phyloP scores from a whole-genome alignment of 495 filamentous ascomycete genomes.

The Lophiotrema nucula region DNA sequence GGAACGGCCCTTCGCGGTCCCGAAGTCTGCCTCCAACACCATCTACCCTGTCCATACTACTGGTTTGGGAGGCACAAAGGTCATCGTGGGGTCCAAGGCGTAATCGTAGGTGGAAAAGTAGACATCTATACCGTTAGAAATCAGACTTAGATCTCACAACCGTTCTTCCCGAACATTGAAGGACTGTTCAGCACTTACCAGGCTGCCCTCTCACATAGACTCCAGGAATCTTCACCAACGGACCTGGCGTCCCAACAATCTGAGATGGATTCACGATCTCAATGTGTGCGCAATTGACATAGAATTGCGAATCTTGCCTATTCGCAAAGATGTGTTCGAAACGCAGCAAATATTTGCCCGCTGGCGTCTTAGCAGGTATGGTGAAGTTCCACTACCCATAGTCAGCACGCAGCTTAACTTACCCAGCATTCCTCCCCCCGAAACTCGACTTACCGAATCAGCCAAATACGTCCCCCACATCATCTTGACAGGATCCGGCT shows the following conservation, averaged over 20 bases:
- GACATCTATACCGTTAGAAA: neutral
- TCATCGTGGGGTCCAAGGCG: neutral
- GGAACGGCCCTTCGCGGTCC: too few relatives aligned
- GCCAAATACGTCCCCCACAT: conserved; percentile 4
- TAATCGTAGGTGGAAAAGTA: conserved; percentile 9
- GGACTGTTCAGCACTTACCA: neutral
- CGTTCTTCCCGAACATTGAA: too few relatives aligned
- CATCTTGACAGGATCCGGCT: neutral
- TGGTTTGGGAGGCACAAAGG: conserved; percentile 1
- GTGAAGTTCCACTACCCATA: conserved; percentile 25
- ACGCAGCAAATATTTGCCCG: conserved; percentile 19
- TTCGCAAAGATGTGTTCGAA: conserved; percentile 25
- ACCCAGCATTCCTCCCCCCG: too few relatives aligned
- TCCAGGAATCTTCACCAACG: conserved; percentile 19
- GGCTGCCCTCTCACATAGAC: conserved; percentile 11
- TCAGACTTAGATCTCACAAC: too few relatives aligned
- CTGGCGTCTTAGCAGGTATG: conserved; percentile 12
- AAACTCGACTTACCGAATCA: conserved; percentile 1
- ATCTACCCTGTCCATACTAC: conserved; percentile 9
- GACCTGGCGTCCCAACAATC: conserved; percentile 5
- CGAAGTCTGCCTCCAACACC: too few relatives aligned
- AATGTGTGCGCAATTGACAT: conserved; percentile 22
- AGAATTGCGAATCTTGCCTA: conserved; percentile 15
- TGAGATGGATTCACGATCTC: conserved; percentile 3
- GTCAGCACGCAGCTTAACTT: neutral